Conservation (phyloP, 176 grass and related monocot genomes). For the Elymus sibiricus region DNA sequence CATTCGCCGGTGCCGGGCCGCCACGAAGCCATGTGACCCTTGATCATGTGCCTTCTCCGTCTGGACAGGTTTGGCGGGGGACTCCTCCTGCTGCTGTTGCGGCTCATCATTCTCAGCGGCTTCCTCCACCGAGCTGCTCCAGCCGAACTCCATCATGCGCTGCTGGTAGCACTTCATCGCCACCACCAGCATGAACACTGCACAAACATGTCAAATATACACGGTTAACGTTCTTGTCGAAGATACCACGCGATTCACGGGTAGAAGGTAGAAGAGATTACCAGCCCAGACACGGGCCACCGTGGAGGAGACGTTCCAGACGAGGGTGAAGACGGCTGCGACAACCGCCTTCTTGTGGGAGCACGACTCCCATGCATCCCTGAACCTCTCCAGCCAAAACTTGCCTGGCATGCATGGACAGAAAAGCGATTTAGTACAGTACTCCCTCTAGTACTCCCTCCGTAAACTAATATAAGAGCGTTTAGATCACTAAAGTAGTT, state of each 20-base stretch:
- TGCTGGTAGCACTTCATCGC: conserved; percentile 88
- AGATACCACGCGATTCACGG: not conserved
- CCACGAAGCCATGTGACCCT: not conserved
- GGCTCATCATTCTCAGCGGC: not conserved
- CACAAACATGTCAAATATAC: not conserved
- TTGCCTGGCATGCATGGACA: conserved; percentile 32
- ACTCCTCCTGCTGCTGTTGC: conserved; percentile 8
- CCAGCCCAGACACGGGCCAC: conserved; percentile 87
- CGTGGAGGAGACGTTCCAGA: conserved; percentile 87
- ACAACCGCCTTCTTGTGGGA: conserved; percentile 90
- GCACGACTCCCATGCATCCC: conserved; percentile 91
- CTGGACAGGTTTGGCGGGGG: not conserved
- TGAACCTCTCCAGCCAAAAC: conserved; percentile 89
- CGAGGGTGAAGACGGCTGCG: conserved; percentile 66
- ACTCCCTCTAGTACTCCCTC: too few species aligned
- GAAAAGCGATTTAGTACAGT: not conserved
- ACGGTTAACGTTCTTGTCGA: not conserved
- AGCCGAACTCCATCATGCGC: conserved; percentile 49
- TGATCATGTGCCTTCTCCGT: not conserved
- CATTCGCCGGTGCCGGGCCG: conserved; percentile 4
- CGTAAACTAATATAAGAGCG: too few species aligned
- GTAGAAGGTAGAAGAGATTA: not conserved
- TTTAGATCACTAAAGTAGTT: too few species aligned
- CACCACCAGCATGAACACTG: conserved; percentile 89
- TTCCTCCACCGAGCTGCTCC: conserved; percentile 38